Base-by-base conservation (phyloP, 2,329 filamentous ascomycete genomes). In the Phyllosticta ampelicida region DNA sequence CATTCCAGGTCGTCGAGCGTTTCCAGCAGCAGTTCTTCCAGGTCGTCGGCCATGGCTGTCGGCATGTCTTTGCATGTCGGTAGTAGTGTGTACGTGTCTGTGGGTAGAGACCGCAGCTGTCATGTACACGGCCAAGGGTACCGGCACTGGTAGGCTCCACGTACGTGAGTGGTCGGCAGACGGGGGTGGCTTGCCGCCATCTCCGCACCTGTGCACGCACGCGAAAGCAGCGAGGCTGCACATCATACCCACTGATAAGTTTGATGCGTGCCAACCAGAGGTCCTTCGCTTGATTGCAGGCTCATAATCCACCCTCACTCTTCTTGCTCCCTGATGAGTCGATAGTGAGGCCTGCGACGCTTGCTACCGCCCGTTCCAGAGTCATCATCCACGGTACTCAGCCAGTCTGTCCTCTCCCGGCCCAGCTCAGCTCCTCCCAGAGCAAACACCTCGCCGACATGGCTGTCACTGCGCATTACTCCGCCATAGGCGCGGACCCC, bases 1-100 rank as follows among this genome's bases (percentile, higher is more conserved):
- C 73, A 73, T 62, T 78, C 75, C 11, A 79, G 70, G 57, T 74
- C 64, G 5, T 69, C 65, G 54, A 75, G 70, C 1, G 76, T 78
- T 62, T 73, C 68, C 16, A 73, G 63, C 23, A 72, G 63, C 16
- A 71, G 66, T 59, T 73, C 70, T 56, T 73, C 70, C 61, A 72
- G 69, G 52, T 70, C 69, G 63, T 72, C 68, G 60, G 58, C 62
- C 56, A 62, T 59, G 19, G 18, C 23, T 44, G 36, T 44, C 36
- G 36, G 36, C 36, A n/a, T 16, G 36, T 44, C 16, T 26, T n/a
- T n/a, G n/a, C n/a, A n/a, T n/a, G n/a, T n/a, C n/a, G n/a, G n/a
- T n/a, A n/a, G n/a, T n/a, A n/a, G n/a, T n/a, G n/a, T n/a, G n/a
- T n/a, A n/a, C n/a, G n/a, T n/a, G n/a, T n/a, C n/a, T n/a, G n/a